A percentile compares a stretch with the other conserved stretches of the same genome.
phyloP scores from a whole-genome alignment of 345 rosid species.

The Pugionium dolabratum region DNA sequence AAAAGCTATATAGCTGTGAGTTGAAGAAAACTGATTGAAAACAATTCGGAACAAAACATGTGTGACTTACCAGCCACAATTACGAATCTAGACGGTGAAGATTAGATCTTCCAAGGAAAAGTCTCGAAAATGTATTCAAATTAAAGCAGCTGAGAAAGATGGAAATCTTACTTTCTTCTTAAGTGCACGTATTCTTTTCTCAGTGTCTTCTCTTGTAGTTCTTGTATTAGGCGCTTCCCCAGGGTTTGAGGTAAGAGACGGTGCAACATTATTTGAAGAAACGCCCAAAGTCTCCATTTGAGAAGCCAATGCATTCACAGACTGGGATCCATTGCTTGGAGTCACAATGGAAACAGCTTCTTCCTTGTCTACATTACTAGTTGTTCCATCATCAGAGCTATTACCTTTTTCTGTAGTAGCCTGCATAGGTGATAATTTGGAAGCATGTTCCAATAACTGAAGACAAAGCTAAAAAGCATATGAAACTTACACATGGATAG shows the following conservation, averaged over 20 bases:
- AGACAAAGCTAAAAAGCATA: slow-evolving; percentile 1
- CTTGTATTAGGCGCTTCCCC: slow-evolving; percentile 44
- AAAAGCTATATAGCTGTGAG: neutral
- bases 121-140: slow-evolving; percentile 7
- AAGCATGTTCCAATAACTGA: slow-evolving; percentile 7
- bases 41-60: slow-evolving; percentile 5
- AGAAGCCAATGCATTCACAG: slow-evolving; percentile 61
- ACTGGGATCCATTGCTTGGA: slow-evolving; percentile 42
- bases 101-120: slow-evolving; percentile 17
- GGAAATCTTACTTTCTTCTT: slow-evolving; percentile 75
- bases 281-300: slow-evolving; percentile 63
- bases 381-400: slow-evolving; percentile 46
- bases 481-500: slow-evolving; percentile 4
- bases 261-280: slow-evolving; percentile 49
- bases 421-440: slow-evolving; percentile 35
- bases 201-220: slow-evolving; percentile 57
- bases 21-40: neutral
- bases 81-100: slow-evolving; percentile 1
- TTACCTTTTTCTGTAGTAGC: slow-evolving; percentile 74
- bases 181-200: slow-evolving; percentile 81
- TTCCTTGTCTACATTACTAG: slow-evolving; percentile 46
- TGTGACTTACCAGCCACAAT: neutral
- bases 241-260: slow-evolving; percentile 41
- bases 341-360: slow-evolving; percentile 36
- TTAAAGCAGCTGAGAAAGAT: slow-evolving; percentile 12